Evolutionary conservation across 257 asterid genomes (phyloP), one percentile per base, ranked within the genome.

Genomic region (Scutellaria minor): DNA sequence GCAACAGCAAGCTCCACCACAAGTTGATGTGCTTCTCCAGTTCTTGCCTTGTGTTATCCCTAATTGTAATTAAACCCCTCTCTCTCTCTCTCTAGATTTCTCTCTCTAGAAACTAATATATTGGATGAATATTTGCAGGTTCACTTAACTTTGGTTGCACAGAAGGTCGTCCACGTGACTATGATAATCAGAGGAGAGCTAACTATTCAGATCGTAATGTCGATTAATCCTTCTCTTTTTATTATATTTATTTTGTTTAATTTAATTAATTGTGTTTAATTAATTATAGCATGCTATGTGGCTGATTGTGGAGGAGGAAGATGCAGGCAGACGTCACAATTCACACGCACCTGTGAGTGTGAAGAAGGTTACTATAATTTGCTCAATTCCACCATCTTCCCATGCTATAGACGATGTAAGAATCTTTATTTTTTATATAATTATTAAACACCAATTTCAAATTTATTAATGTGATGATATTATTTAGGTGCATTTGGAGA

Each of bases 41-140:
- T 91, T 86, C 76, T 63, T 91, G 69, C 97, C 97, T 37, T 91
- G 96, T 67, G 83, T 89, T 3, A 64, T 91, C 59, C 97, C 97
- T 59, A 83, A 91, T 20, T 91, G 97, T 89, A 42, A 24, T 24
- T 24, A 24, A 53, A 7, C 54, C 22, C 64, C 70, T 11, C 41
- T 41, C 54, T 67, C 64, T 12, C 31, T 9, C 24, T 35, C 27
- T 13, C 46, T 11, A 31, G 11, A 4, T 20, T 6, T 54, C 14
- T 8, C 24, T 35, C 27, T 12, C 46, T 11, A 31, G 11, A 4
- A 31, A 2, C 37, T 31, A 31, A 31, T 31, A 31, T 31, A 31
- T 24, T 31, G 37, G 5, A 31, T 31, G 5, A 2, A 31, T 31
- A 3, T 9, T 18, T 54, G 45, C 80, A 90, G 96, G 96, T 73